Conservation (phyloP, 1,284 basidiomycete species). For the Bjerkandera adusta region DNA sequence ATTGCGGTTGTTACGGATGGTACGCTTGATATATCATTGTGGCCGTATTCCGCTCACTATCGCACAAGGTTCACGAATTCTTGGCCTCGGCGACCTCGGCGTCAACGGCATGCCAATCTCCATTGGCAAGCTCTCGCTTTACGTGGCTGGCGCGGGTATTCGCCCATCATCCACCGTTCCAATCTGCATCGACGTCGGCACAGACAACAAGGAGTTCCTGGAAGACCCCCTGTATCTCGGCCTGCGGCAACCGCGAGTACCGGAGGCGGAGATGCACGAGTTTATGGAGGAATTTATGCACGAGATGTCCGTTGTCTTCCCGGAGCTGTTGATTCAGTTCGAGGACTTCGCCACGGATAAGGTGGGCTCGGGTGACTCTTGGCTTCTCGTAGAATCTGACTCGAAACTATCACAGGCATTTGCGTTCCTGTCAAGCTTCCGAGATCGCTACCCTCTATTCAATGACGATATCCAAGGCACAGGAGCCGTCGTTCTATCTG, state of each 20-base stretch:
- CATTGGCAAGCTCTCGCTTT: slow-evolving; percentile 91
- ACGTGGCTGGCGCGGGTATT: slow-evolving; percentile 87
- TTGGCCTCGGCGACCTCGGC: slow-evolving; percentile 90
- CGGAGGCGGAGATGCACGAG: slow-evolving; percentile 64
- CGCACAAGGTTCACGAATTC: slow-evolving; percentile 74
- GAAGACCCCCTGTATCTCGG: slow-evolving; percentile 93
- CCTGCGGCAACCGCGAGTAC: slow-evolving; percentile 68
- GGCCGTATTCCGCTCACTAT: slow-evolving; percentile 1
- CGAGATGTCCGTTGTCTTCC: slow-evolving; percentile 73
- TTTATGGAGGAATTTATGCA: slow-evolving; percentile 96
- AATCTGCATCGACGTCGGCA: slow-evolving; percentile 85
- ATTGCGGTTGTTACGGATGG: slow-evolving; percentile 91
- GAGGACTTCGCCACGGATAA: slow-evolving; percentile 91
- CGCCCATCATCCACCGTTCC: slow-evolving; percentile 85
- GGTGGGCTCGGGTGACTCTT: slow-evolving; percentile 10
- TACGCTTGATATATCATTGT: slow-evolving; percentile 23
- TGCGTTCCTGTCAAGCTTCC: slow-evolving; percentile 75
- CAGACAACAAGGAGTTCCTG: slow-evolving; percentile 81
- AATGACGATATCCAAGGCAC: slow-evolving; percentile 86
- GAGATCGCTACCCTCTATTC: slow-evolving; percentile 77
- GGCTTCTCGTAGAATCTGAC: neutral
- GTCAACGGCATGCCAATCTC: slow-evolving; percentile 91
- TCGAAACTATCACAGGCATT: slow-evolving; percentile 72
- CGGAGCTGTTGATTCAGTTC: slow-evolving; percentile 88
- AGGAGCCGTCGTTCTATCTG: slow-evolving; percentile 88